Evolutionary conservation across 1,139 yeast species (phyloP).

Genomic region (Hyphopichia pseudoburtonii): DNA sequence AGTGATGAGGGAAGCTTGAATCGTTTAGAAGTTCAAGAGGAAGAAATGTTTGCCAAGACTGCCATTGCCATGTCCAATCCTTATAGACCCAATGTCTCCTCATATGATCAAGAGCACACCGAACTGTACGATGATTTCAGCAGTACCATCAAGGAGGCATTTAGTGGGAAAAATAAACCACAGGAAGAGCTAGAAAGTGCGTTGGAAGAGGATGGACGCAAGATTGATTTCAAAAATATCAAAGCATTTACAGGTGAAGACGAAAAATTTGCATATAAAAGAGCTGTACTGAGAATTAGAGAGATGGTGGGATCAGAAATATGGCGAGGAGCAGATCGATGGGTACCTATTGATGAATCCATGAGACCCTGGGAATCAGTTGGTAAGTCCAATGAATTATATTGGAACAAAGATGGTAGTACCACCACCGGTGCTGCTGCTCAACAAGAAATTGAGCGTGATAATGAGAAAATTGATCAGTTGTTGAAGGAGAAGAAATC

Average conservation of each 20-base stretch:
- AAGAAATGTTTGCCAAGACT: slow-evolving; percentile 69
- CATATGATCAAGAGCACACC: slow-evolving; percentile 51
- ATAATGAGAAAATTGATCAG: slow-evolving; percentile 8
- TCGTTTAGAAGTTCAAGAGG: slow-evolving; percentile 53
- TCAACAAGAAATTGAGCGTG: neutral
- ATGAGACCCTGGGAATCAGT: slow-evolving; percentile 65
- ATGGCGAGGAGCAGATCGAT: slow-evolving; percentile 50
- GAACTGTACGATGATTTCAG: slow-evolving; percentile 33
- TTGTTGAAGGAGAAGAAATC: slow-evolving; percentile 10
- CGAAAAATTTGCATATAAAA: slow-evolving; percentile 69
- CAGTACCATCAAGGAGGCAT: slow-evolving; percentile 6
- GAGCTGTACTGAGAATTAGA: slow-evolving; percentile 67
- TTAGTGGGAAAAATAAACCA: slow-evolving; percentile 4
- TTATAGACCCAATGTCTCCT: slow-evolving; percentile 66
- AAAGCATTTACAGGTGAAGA: slow-evolving; percentile 75
- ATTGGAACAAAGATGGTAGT: neutral
- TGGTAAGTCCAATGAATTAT: neutral
- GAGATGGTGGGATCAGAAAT: slow-evolving; percentile 62
- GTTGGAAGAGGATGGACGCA: slow-evolving; percentile 3
- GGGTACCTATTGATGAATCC: slow-evolving; percentile 55
- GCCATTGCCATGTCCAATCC: slow-evolving; percentile 61
- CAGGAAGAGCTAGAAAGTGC: slow-evolving; percentile 3
- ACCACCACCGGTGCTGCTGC: neutral
- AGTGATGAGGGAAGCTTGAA: slow-evolving; percentile 18
- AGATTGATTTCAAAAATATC: slow-evolving; percentile 44